phyloP scores from a whole-genome alignment of 179 eudicot species.

The Gypsophila paniculata region DNA sequence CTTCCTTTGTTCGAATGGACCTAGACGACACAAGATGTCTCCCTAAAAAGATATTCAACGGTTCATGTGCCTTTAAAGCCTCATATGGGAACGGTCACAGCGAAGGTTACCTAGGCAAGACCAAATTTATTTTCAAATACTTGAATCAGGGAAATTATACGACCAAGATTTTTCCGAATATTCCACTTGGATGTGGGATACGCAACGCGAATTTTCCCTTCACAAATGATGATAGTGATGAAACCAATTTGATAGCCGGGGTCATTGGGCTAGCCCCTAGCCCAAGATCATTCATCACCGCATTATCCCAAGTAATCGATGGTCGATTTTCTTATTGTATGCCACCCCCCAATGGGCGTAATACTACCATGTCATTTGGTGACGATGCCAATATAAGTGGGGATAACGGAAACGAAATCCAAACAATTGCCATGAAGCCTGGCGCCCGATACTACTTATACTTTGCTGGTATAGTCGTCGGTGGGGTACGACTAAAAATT shows the following conservation, averaged over 20 bases:
- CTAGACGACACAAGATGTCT: conserved; percentile 6
- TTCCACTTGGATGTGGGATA: conserved; percentile 9
- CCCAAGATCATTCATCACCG: conserved; percentile 18
- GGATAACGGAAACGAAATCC: background rate
- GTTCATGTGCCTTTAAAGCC: conserved; percentile 5
- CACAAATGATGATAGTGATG: background rate
- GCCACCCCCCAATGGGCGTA: background rate
- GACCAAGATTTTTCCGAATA: background rate
- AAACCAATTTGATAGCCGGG: conserved; percentile 6
- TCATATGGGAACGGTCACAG: background rate
- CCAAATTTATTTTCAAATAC: conserved; percentile 3
- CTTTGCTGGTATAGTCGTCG: background rate
- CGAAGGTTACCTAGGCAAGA: conserved; percentile 11
- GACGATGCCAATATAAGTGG: background rate
- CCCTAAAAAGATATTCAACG: background rate
- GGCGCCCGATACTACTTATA: conserved; percentile 3
- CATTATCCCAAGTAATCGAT: background rate
- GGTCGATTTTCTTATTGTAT: conserved; percentile 19
- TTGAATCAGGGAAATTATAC: background rate
- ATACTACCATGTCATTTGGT: background rate
- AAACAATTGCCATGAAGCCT: conserved; percentile 2
- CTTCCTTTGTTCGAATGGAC: conserved; percentile 11
- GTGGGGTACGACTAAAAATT: background rate
- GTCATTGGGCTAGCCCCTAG: conserved; percentile 17
- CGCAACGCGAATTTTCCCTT: background rate